Evolutionary conservation across 495 filamentous ascomycete genomes (phyloP).

Genomic region (Neurospora sp.): DNA sequence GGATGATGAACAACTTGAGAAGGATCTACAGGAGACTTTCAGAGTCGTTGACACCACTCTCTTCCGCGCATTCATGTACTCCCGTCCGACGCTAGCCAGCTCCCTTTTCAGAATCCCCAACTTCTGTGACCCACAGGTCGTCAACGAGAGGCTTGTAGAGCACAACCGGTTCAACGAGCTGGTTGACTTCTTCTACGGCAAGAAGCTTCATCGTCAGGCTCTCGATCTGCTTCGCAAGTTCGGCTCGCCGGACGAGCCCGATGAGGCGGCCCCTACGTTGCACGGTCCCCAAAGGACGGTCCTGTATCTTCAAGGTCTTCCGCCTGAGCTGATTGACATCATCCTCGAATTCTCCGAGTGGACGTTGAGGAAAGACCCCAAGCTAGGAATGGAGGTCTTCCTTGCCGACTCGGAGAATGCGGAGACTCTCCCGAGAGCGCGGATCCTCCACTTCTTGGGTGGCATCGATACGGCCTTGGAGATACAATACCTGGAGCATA

Average conservation of each 20-base stretch:
- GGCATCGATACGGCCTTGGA: constrained; percentile 59
- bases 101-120: constrained; percentile 93
- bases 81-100: constrained; percentile 70
- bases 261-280: constrained; percentile 55
- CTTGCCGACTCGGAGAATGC: constrained; percentile 90
- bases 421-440: constrained; percentile 71
- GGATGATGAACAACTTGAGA: constrained; percentile 52
- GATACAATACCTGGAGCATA: constrained; percentile 79
- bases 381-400: constrained; percentile 91
- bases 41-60: constrained; percentile 84
- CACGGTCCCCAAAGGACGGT: constrained; percentile 77
- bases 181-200: constrained; percentile 94
- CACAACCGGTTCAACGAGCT: constrained; percentile 84
- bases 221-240: constrained; percentile 75
- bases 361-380: constrained; percentile 63
- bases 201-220: constrained; percentile 83
- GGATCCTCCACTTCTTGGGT: constrained; percentile 64
- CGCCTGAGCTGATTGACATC: constrained; percentile 79
- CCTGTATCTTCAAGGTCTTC: constrained; percentile 79
- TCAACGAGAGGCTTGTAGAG: constrained; percentile 85
- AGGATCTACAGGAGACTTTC: constrained; percentile 62
- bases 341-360: constrained; percentile 87
- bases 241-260: constrained; percentile 58
- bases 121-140: constrained; percentile 91
- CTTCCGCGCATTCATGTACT: constrained; percentile 89